Evolutionary conservation across 257 asterid species (phyloP).

Genomic region (Asclepias syriaca): DNA sequence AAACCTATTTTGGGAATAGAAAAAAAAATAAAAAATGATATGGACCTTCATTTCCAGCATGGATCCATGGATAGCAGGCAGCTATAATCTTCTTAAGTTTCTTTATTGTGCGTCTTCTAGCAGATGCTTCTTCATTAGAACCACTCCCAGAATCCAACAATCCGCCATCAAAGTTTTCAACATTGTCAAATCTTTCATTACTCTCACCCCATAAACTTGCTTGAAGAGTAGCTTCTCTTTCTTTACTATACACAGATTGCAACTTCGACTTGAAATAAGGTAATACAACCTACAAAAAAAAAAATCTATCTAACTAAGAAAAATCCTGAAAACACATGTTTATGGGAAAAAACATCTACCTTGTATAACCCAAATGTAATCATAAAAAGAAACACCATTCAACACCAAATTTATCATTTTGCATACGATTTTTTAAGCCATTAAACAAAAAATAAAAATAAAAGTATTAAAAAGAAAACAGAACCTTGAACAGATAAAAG

Average conservation of each 20-base stretch:
- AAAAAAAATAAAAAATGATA: background rate
- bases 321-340: background rate
- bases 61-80: constrained; percentile 92
- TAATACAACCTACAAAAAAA: constrained; percentile 56
- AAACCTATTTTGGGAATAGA: background rate
- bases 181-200: constrained; percentile 53
- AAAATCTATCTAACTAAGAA: constrained; percentile 12
- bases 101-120: constrained; percentile 43
- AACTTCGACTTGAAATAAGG: constrained; percentile 86
- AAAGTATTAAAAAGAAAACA: background rate
- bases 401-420: background rate
- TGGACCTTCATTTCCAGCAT: constrained; percentile 95
- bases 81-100: constrained; percentile 59
- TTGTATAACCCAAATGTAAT: too few species aligned
- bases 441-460: background rate
- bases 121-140: constrained; percentile 46
- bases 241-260: constrained; percentile 71
- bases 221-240: constrained; percentile 93
- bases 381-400: background rate
- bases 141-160: constrained; percentile 39
- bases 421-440: background rate
- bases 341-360: background rate
- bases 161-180: constrained; percentile 38
- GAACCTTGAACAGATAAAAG: background rate
- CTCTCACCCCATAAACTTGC: constrained; percentile 94